Conservation (phyloP, 1,284 basidiomycete species). For the Malassezia globosa region DNA sequence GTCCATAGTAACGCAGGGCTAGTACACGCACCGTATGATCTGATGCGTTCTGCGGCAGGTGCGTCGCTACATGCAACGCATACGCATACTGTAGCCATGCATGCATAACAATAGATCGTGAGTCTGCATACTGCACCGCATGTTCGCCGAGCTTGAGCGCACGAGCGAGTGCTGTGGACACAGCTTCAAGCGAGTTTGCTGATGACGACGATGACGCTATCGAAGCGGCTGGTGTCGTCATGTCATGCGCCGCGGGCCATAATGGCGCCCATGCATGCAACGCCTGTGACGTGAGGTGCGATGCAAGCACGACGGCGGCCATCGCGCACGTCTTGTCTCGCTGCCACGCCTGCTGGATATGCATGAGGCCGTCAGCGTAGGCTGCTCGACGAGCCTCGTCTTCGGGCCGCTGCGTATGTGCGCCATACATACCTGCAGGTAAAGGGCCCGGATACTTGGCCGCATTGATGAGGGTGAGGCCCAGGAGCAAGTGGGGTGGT, state of each 20-base stretch:
- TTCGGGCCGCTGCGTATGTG: constrained; percentile 27
- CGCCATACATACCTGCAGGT: constrained; percentile 30
- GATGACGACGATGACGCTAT: constrained; percentile 9
- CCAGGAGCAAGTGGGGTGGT: constrained; percentile 35
- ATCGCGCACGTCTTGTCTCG: constrained; percentile 41
- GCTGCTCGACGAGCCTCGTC: constrained; percentile 32
- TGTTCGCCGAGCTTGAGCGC: constrained; percentile 44
- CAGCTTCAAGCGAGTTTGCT: constrained; percentile 17
- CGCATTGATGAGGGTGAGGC: constrained; percentile 36
- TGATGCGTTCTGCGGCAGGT: constrained; percentile 24
- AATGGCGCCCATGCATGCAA: constrained; percentile 16
- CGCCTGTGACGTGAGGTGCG: constrained; percentile 34
- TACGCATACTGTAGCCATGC: constrained; percentile 38
- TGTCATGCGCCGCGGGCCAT: constrained; percentile 10
- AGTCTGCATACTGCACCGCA: constrained; percentile 43
- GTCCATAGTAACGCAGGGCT: constrained; percentile 35
- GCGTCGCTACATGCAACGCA: constrained; percentile 33
- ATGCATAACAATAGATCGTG: constrained; percentile 27
- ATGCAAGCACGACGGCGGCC: constrained; percentile 36
- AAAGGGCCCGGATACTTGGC: constrained; percentile 27
- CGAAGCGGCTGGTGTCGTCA: background rate
- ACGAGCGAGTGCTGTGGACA: constrained; percentile 22
- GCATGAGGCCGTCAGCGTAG: constrained; percentile 36
- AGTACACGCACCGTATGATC: constrained; percentile 27
- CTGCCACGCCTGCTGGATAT: constrained; percentile 38